Evolutionary conservation across 352 stramenopile genomes (phyloP), one percentile per base, ranked within the genome.

Genomic region (Globisporangium emineosum): DNA sequence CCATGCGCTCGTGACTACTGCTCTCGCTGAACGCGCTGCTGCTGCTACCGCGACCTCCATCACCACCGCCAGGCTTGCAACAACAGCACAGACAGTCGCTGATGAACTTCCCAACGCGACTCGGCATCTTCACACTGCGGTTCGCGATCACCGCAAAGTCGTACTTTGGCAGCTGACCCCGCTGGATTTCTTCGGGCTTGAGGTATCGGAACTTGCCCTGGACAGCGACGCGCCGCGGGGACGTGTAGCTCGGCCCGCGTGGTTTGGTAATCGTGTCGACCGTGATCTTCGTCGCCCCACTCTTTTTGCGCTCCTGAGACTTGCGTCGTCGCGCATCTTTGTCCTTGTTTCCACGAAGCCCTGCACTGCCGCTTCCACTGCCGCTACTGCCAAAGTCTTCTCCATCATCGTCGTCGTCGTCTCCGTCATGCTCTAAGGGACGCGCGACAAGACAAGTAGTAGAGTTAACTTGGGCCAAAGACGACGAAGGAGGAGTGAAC

Each of bases 121-220:
- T 78, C 4, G 81, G 74, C 37, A 74, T 15, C 13, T 79, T 70
- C 35, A 92, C 75, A 53, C 71, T 85, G 51, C 86, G 86, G 66
- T 93, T 89, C 29, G 79, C 83, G 56, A 95, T 88, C 29, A 95
- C 75, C 0, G 83, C 84, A 67, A 89, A 95, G 63, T 95, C 86
- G 71, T 93, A 95, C 33, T 71, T 56, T 17, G 81, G 78, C 27
- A 86, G 49, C 17, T 70, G 63, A 5, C 81, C 83, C 45, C 70
- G 85, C 66, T 83, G 45, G 62, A 95, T 89, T 58, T 95, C 84
- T 33, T 90, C 79, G 1, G 86, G 84, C 60, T 91, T 91, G n/a
- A 95, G 71, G 64, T 95, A 93, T 2, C 84, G 63, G 61, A 92
- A 94, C 49, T 78, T 79, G 47, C 83, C 86, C 5, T 72, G 35